Evolutionary conservation across 2,329 filamentous ascomycete species (phyloP).

Genomic region (Diplodia seriata): DNA sequence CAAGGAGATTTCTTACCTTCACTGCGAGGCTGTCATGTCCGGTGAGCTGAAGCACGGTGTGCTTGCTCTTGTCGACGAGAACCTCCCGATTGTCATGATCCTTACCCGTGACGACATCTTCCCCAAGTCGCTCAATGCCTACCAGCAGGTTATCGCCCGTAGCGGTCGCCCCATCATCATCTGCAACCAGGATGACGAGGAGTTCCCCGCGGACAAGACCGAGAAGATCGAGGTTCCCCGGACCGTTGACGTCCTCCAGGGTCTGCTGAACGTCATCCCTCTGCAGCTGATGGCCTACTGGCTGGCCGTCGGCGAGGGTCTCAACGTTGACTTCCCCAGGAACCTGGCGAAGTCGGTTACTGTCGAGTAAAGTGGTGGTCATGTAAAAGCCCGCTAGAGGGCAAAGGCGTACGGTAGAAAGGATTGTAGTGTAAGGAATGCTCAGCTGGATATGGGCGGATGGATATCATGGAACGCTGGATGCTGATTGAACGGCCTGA

Average conservation of each 20-base stretch:
- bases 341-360: constrained; percentile 99
- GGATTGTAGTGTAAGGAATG: constrained; percentile 35
- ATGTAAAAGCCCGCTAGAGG: constrained; percentile 34
- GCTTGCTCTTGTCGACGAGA: constrained; percentile 94
- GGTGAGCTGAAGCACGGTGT: constrained; percentile 99
- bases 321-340: constrained; percentile 98
- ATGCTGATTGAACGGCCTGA: constrained; percentile 24
- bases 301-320: constrained; percentile 92
- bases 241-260: constrained; percentile 94
- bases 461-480: constrained; percentile 26
- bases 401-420: constrained; percentile 32
- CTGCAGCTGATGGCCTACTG: constrained; percentile 99
- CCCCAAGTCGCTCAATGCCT: constrained; percentile 98
- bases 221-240: constrained; percentile 97
- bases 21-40: constrained; percentile 99
- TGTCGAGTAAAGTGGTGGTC: constrained; percentile 74
- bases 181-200: constrained; percentile 87
- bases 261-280: constrained; percentile 95
- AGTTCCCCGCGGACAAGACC: constrained; percentile 86
- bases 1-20: constrained; percentile 99
- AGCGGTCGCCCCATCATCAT: constrained; percentile 97
- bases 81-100: constrained; percentile 99
- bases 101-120: constrained; percentile 95
- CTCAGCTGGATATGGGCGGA: constrained; percentile 35
- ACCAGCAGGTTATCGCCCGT: constrained; percentile 98